These are phyloP conservation scores for Parastagonospora nodorum DNA, from an alignment of 2,329 filamentous ascomycete species.

Conservation along the genomic window DNA sequence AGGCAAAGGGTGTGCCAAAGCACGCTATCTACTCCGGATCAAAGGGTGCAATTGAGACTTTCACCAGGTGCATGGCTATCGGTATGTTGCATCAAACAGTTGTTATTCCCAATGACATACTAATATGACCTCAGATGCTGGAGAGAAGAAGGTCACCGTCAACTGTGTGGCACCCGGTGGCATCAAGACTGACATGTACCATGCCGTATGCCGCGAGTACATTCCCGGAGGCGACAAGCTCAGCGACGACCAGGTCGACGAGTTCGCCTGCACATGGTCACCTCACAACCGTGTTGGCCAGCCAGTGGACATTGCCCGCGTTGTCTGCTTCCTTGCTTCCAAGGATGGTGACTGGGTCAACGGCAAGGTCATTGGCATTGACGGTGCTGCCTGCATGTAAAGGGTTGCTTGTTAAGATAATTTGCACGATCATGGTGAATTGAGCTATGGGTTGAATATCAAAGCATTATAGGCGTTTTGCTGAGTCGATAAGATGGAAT, in stretches of 20 bases:
- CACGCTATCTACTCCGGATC: constrained; percentile 60
- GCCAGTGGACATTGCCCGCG: constrained; percentile 69
- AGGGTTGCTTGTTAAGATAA: constrained; percentile 9
- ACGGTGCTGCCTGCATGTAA: constrained; percentile 52
- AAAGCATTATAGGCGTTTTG: constrained; percentile 24
- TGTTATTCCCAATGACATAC: not conserved
- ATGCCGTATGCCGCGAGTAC: constrained; percentile 68
- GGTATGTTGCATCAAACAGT: constrained; percentile 28
- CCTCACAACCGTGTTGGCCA: constrained; percentile 69
- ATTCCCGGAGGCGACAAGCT: constrained; percentile 63
- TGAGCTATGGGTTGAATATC: constrained; percentile 7
- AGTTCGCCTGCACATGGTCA: constrained; percentile 68
- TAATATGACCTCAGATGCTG: constrained; percentile 47
- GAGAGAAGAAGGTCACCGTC: constrained; percentile 61
- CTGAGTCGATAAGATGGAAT: constrained; percentile 11
- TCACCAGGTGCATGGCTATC: constrained; percentile 60
- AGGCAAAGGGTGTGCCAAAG: constrained; percentile 61
- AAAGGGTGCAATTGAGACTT: constrained; percentile 61
- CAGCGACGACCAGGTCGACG: constrained; percentile 62
- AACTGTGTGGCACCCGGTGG: constrained; percentile 66
- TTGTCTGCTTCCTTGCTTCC: constrained; percentile 64
- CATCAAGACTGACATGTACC: constrained; percentile 64
- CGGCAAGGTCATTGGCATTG: constrained; percentile 59
- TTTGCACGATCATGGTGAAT: constrained; percentile 5
- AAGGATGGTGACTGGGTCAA: constrained; percentile 63